Evolutionary conservation across 2,329 filamentous ascomycete species (phyloP), one percentile per base, ranked within the genome.

Genomic region (Colletotrichum orchidophilum): DNA sequence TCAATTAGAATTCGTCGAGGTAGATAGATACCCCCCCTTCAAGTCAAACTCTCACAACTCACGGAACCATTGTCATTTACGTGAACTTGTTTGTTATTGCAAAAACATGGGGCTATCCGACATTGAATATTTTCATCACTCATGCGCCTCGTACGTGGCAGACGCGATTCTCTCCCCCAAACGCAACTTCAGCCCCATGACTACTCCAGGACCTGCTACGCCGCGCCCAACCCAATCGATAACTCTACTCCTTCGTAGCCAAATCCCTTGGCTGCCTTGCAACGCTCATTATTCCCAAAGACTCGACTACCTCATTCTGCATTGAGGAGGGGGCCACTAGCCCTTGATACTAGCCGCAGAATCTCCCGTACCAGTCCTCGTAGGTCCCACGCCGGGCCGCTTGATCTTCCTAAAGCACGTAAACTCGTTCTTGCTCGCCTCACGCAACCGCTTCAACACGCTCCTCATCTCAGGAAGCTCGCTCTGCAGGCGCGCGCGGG

Each of bases 381-480:
- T 77, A 8, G 77, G 73, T 3, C 74, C 75, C 26, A 78, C 77
- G 1, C 80, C 81, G 12, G 81, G 78, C 73, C 86, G 81, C 80
- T 89, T 88, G 24, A 85, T 84, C 80, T 92, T 93, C 80, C 88
- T 91, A 80, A 96, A 96, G 80, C 93, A 95, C n/a, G 91, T 90
- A 84, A 97, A 97, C 81, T 97, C 94, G 74, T 91, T 94, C 82
- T 92, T 92, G 75, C 93, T 96, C 54, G 91, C 90, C 78, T 97
- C 94, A 69, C 94, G 87, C 75, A 97, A 83, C 75, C 90, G 90
- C 87, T 98, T 98, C 75, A 99, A 84, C 55, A 96, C 91, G 60
- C 88, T 91, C 73, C 96, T 90, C 93, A 99, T 95, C 79, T 95
- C 94, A 2, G 94, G 93, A 75, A 99, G 83, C 83, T 98, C 96